Base-by-base conservation (phyloP, 306 rosid species). In the Cucurbita argyrosperma region DNA sequence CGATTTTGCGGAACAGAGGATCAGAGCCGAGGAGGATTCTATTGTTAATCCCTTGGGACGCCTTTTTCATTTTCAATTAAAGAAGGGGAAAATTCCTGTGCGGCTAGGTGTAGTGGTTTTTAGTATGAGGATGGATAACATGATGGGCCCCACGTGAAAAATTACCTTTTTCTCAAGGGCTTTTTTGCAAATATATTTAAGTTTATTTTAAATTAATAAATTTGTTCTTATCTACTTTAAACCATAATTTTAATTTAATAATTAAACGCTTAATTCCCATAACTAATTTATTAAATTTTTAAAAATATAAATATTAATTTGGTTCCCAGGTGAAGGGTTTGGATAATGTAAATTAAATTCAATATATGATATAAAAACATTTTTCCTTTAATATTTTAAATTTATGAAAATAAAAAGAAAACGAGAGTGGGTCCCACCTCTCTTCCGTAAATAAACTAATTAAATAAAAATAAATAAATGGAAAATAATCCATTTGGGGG, bases 21-120 rank as follows among this genome's bases (percentile, higher is more conserved):
- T 69, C 78, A 71, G 50, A 71, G 79, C 75, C 77, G 58, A 76
- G 72, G 82, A 79, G 87, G 83, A 84, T 78, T 54, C 55, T 30
- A 13, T 30, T 40, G 74, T 77, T 76, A 56, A 81, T 74, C 80
- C 80, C 51, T 30, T 30, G 51, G 51, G 61, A 37, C 63, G 64
- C 64, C 63, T 72, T 72, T 50, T 72, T 54, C 76, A 38, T 72
- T 52, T 72, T 72, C 63, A 54, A 52, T 37, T 53, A 54, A 30
- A 79, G 70, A 18, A 43, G 37, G 63, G 38, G 40, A 14, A 15
- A 8, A 26, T 49, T 69, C 8, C 4, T 4, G 13, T 69, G 74
- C 74, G 58, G 23, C 14, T 30, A 26, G 58, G 46, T 69, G 45
- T 35, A 49, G 26, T 10, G 1, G 43, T 26, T 19, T 26, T 30